A percentile compares a stretch with the other conserved stretches of the same genome.
Evolutionary conservation across 1,139 yeast species (phyloP).

Genomic region (Candida sp.): DNA sequence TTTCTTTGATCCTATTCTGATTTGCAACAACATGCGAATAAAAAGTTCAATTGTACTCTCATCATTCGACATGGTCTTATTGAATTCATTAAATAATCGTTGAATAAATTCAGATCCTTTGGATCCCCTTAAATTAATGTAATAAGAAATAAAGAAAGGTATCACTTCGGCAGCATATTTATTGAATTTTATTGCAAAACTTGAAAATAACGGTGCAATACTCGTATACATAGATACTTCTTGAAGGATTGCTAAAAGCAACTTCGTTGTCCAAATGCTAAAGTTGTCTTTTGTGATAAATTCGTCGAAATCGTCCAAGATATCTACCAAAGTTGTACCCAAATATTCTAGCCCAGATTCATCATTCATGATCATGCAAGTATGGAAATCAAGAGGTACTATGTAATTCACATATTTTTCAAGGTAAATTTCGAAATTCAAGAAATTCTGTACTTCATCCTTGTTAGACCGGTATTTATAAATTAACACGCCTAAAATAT

Average conservation of each 20-base stretch:
- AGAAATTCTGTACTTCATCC: constrained; percentile 13
- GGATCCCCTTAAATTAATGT: constrained; percentile 12
- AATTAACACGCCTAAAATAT: constrained; percentile 35
- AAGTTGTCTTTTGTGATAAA: constrained; percentile 7
- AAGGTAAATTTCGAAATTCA: constrained; percentile 13
- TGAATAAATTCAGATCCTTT: constrained; percentile 9
- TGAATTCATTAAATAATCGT: constrained; percentile 10
- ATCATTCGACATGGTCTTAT: constrained; percentile 6
- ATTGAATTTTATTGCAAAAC: constrained; percentile 20
- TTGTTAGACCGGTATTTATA: constrained; percentile 13
- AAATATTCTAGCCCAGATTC: constrained; percentile 15
- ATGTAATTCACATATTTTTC: constrained; percentile 14
- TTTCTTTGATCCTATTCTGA: constrained; percentile 43
- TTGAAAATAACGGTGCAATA: constrained; percentile 20
- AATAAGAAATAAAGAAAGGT: constrained; percentile 22
- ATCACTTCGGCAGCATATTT: constrained; percentile 18
- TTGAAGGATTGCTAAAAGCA: constrained; percentile 30
- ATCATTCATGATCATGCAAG: constrained; percentile 28
- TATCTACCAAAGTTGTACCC: constrained; percentile 11
- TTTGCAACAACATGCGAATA: constrained; percentile 33
- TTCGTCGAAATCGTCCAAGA: constrained; percentile 10
- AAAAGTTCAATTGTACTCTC: constrained; percentile 23
- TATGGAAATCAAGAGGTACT: constrained; percentile 29
- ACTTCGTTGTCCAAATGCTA: constrained; percentile 25
- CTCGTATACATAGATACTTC: constrained; percentile 24